These are phyloP conservation scores for Gossypium laxum DNA, from an alignment of 441 rosid species.

Conservation along the genomic window DNA sequence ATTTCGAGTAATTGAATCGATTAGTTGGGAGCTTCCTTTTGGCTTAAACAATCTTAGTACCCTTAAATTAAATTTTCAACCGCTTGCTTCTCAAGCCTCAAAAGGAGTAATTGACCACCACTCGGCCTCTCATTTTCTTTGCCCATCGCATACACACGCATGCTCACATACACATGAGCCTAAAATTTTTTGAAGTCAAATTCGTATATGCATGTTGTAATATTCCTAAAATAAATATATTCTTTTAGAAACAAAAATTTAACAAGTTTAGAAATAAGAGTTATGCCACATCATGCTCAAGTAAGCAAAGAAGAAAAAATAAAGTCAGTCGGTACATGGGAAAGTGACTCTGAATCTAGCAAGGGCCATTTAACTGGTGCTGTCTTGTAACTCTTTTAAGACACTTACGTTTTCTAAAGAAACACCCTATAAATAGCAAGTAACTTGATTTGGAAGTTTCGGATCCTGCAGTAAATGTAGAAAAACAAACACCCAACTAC, in stretches of 20 bases:
- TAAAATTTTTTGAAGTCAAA: not conserved
- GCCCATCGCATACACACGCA: not conserved
- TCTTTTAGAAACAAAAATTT: not conserved
- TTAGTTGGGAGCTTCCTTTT: not conserved
- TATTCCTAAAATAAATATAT: too few species aligned
- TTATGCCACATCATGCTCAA: not conserved
- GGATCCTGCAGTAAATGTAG: not conserved
- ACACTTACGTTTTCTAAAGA: constrained; percentile 27
- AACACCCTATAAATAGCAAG: constrained; percentile 22
- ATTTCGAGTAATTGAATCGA: constrained; percentile 1
- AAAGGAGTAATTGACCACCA: not conserved
- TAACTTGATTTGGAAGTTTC: constrained; percentile 17
- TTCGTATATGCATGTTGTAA: too few species aligned
- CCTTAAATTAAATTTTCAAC: not conserved
- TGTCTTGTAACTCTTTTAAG: constrained; percentile 23
- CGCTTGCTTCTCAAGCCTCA: not conserved
- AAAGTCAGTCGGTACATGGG: constrained; percentile 31
- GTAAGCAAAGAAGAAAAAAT: not conserved
- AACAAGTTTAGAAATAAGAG: not conserved
- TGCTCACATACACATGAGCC: not conserved
- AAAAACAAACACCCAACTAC: not conserved
- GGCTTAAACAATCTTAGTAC: not conserved
- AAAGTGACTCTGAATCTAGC: constrained; percentile 27
- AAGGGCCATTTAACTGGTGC: constrained; percentile 24
- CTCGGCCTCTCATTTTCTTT: not conserved